These are phyloP conservation scores for Eimeria acervulina DNA, from an alignment of 169 alveolate genomes.

Conservation along the genomic window DNA sequence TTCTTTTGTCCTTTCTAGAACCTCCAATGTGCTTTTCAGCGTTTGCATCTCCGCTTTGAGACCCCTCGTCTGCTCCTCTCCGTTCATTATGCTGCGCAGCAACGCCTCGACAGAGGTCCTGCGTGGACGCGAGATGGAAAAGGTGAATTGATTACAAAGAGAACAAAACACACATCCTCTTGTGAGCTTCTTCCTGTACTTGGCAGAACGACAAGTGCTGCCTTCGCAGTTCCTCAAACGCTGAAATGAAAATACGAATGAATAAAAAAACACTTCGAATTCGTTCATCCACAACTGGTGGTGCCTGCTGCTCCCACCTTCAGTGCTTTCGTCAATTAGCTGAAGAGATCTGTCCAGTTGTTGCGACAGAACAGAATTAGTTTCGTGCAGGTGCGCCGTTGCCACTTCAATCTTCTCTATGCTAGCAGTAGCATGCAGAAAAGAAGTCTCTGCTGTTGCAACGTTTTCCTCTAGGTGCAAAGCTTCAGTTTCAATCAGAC, in stretches of 20 bases:
- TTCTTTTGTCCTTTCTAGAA: not conserved
- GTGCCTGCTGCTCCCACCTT: constrained; percentile 41
- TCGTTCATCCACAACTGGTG: not conserved
- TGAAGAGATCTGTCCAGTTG: not conserved
- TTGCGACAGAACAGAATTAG: constrained; percentile 12
- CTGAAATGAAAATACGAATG: not conserved
- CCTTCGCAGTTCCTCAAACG: constrained; percentile 43
- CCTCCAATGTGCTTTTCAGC: not conserved
- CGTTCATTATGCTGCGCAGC: constrained; percentile 28
- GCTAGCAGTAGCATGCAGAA: constrained; percentile 16
- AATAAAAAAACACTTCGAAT: not conserved
- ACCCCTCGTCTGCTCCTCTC: not conserved
- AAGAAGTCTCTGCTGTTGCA: constrained; percentile 17
- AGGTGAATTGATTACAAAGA: not conserved
- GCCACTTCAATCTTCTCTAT: constrained; percentile 55
- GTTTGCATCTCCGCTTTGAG: not conserved
- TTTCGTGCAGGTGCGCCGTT: constrained; percentile 53
- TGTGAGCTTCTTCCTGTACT: constrained; percentile 60
- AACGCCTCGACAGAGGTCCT: constrained; percentile 63
- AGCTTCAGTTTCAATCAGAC: constrained; percentile 3
- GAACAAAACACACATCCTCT: constrained; percentile 19
- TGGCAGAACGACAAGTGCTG: constrained; percentile 53
- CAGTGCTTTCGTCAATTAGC: constrained; percentile 15
- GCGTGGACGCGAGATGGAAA: not conserved
- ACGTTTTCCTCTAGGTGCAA: constrained; percentile 16